These are phyloP conservation scores for Fusarium siculi DNA, from an alignment of 2,329 filamentous ascomycete species.

Conservation along the genomic window DNA sequence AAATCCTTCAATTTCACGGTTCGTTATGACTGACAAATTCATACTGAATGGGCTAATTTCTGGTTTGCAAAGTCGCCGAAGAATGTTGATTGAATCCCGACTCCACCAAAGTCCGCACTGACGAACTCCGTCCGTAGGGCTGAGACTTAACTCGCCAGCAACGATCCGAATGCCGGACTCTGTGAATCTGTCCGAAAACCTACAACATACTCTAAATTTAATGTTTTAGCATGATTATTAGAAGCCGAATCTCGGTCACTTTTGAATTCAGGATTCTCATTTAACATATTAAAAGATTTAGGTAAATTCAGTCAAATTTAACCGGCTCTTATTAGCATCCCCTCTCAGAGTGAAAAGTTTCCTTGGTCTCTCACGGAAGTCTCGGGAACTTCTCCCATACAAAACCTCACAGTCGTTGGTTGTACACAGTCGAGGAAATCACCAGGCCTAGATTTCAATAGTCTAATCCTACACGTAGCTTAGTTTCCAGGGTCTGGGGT, in stretches of 20 bases:
- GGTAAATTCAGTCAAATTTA: no score
- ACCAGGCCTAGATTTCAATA: not conserved
- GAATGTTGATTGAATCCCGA: not conserved
- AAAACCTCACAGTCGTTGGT: not conserved
- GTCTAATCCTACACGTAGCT: not conserved
- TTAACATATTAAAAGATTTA: no score
- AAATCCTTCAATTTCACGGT: not conserved
- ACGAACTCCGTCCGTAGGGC: not conserved
- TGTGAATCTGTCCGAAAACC: not conserved
- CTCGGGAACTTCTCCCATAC: no score
- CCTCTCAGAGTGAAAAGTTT: no score
- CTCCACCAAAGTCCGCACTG: not conserved
- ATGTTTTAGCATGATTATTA: fast-evolving
- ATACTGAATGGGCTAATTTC: not conserved
- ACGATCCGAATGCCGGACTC: not conserved
- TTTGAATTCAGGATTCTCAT: no score
- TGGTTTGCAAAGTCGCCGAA: not conserved
- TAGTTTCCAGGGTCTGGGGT: not conserved
- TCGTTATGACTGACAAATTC: not conserved
- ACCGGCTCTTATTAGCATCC: fast-evolving
- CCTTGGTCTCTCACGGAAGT: no score
- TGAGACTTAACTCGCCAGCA: not conserved
- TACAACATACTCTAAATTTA: fast-evolving
- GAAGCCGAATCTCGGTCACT: not conserved
- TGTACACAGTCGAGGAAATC: not conserved